Evolutionary conservation across 106 monocot genomes (phyloP).

Genomic region (Apostasia ramifera): DNA sequence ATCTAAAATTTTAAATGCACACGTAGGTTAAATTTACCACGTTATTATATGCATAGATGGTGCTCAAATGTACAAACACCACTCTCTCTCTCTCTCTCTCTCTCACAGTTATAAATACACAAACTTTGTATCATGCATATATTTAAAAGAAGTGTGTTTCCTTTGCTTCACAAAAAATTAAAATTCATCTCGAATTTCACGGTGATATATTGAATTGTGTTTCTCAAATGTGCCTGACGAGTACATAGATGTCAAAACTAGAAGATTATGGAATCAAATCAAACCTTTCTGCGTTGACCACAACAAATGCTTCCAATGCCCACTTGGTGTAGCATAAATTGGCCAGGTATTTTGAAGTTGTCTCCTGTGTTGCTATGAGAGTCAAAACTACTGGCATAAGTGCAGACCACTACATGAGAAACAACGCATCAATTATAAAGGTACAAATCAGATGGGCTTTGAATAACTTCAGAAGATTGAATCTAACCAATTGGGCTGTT

Average conservation of each 20-base stretch:
- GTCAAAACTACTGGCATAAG: slow-evolving; percentile 83
- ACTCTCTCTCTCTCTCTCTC: too few relatives aligned
- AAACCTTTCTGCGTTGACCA: slow-evolving; percentile 74
- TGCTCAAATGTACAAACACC: too few relatives aligned
- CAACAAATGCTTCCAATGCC: slow-evolving; percentile 81
- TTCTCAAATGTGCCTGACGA: too few relatives aligned
- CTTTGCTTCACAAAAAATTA: too few relatives aligned
- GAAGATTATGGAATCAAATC: background rate
- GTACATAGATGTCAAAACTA: background rate
- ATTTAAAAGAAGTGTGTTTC: too few relatives aligned
- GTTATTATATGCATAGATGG: too few relatives aligned
- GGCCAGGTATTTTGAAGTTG: slow-evolving; percentile 22
- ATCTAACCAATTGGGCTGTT: slow-evolving; percentile 85
- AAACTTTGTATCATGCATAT: too few relatives aligned
- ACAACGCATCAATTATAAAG: background rate
- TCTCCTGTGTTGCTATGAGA: slow-evolving; percentile 58
- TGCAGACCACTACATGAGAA: slow-evolving; percentile 75
- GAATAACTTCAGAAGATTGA: background rate
- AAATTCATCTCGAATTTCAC: too few relatives aligned
- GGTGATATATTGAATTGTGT: too few relatives aligned
- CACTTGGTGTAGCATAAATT: slow-evolving; percentile 87
- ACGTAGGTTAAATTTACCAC: too few relatives aligned
- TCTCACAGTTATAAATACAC: too few relatives aligned
- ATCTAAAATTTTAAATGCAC: too few relatives aligned
- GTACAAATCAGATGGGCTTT: background rate